Conservation (phyloP, 345 rosid genomes). For the Bruguiera sexangula region DNA sequence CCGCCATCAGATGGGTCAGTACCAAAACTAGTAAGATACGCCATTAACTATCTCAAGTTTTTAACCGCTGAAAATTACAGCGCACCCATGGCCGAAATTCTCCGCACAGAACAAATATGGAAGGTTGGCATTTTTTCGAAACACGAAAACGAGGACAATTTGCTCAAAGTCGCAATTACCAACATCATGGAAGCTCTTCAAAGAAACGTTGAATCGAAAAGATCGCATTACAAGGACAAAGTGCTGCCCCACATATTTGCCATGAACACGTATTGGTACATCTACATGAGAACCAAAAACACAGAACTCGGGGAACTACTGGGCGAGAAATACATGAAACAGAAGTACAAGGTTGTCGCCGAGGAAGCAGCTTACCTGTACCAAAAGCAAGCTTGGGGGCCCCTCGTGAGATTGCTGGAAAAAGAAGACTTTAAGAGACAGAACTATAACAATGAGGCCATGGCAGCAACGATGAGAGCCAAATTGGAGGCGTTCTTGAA, state of each 20-base stretch:
- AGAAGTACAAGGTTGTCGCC: constrained; percentile 42
- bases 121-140: constrained; percentile 48
- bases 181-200: constrained; percentile 58
- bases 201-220: constrained; percentile 53
- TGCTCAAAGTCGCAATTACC: constrained; percentile 46
- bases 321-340: constrained; percentile 46
- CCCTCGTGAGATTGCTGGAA: constrained; percentile 41
- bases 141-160: constrained; percentile 40
- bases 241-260: constrained; percentile 39
- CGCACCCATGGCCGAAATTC: constrained; percentile 48
- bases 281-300: constrained; percentile 55
- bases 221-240: constrained; percentile 45
- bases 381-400: constrained; percentile 51
- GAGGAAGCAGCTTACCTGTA: constrained; percentile 64
- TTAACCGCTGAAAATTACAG: constrained; percentile 42
- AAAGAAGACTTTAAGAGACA: constrained; percentile 23
- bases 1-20: constrained; percentile 55
- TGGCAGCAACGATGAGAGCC: constrained; percentile 16
- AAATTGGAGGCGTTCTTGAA: constrained; percentile 42
- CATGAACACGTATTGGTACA: constrained; percentile 69
- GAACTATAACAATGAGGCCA: neutral
- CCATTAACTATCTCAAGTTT: constrained; percentile 57
- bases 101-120: constrained; percentile 58
- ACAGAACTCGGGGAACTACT: constrained; percentile 52
- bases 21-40: constrained; percentile 61